phyloP scores from a whole-genome alignment of 805 yeast genomes.

The Wickerhamomyces kurtzmanii region DNA sequence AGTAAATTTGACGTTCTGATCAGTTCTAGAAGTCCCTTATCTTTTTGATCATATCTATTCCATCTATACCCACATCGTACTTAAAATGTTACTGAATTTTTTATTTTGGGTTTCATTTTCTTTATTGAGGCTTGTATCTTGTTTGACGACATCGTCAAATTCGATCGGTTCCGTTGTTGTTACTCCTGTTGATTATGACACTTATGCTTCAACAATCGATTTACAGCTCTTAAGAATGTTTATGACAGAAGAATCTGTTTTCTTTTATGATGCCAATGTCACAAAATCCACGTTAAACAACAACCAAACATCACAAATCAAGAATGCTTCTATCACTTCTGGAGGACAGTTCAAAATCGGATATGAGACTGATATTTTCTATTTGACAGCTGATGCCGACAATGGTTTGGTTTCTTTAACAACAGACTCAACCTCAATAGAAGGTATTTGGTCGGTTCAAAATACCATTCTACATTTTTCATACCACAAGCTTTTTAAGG shows the following conservation, averaged over 20 bases:
- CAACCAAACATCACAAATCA: slow-evolving; percentile 4
- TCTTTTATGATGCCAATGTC: slow-evolving; percentile 6
- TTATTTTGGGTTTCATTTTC: too few species aligned
- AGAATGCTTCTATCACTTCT: slow-evolving; percentile 4
- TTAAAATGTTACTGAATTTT: too few species aligned
- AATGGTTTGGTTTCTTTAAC: slow-evolving; percentile 7
- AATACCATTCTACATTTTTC: slow-evolving; percentile 6
- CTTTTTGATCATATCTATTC: too few species aligned
- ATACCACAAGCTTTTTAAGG: slow-evolving; percentile 12
- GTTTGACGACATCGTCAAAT: too few species aligned
- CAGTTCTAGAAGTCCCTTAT: too few species aligned
- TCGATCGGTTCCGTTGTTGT: slow-evolving; percentile 10
- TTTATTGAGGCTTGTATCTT: too few species aligned
- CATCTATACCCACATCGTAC: too few species aligned
- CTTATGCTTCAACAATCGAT: slow-evolving; percentile 10
- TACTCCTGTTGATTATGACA: slow-evolving; percentile 10
- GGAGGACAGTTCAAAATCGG: slow-evolving; percentile 8
- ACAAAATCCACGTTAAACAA: slow-evolving; percentile 1
- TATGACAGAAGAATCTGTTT: slow-evolving; percentile 5
- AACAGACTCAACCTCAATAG: slow-evolving; percentile 2
- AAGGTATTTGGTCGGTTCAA: slow-evolving; percentile 9
- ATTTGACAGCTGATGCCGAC: slow-evolving; percentile 4
- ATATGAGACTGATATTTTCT: slow-evolving; percentile 1
- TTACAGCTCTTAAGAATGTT: slow-evolving; percentile 7
- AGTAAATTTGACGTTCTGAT: too few species aligned